A percentile compares a stretch with the other conserved stretches of the same genome.
Evolutionary conservation across 2,329 filamentous ascomycete species (phyloP).

Genomic region (Ophiostoma ulmi): DNA sequence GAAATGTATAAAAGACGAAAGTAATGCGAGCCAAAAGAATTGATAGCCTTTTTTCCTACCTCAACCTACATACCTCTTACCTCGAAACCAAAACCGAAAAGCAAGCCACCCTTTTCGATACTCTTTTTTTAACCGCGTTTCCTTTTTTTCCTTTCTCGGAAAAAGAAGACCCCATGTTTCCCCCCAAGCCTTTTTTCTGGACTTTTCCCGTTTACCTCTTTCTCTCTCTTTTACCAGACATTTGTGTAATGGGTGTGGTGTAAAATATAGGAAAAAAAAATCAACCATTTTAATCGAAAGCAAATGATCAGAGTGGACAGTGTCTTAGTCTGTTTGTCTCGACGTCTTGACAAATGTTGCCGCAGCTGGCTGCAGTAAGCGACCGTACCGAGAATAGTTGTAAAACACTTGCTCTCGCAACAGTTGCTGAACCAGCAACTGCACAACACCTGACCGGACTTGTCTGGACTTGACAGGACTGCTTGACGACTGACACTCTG

Average conservation of each 20-base stretch:
- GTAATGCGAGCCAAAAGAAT: slow-evolving; percentile 13
- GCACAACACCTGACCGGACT: neutral
- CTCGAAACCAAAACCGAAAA: neutral
- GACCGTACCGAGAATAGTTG: slow-evolving; percentile 3
- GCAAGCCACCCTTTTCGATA: slow-evolving; percentile 8
- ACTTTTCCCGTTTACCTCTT: slow-evolving; percentile 3
- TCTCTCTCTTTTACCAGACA: slow-evolving; percentile 4
- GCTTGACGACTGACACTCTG: neutral
- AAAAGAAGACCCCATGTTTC: slow-evolving; percentile 8
- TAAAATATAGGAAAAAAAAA: slow-evolving; percentile 21
- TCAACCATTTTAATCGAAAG: slow-evolving; percentile 17
- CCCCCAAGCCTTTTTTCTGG: slow-evolving; percentile 16
- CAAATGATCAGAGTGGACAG: neutral
- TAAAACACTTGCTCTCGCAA: neutral
- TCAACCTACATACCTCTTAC: slow-evolving; percentile 3
- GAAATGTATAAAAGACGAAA: slow-evolving; percentile 12
- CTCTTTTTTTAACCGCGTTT: slow-evolving; percentile 15
- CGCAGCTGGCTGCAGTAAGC: neutral
- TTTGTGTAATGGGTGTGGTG: slow-evolving; percentile 22
- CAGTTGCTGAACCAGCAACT: slow-evolving; percentile 13
- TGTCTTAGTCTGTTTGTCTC: neutral
- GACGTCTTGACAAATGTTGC: neutral
- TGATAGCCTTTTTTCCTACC: slow-evolving; percentile 4
- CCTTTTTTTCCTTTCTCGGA: slow-evolving; percentile 13
- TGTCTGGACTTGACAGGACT: neutral